phyloP scores from a whole-genome alignment of 2,329 filamentous ascomycete species.

The Chaetothyriales sp. region DNA sequence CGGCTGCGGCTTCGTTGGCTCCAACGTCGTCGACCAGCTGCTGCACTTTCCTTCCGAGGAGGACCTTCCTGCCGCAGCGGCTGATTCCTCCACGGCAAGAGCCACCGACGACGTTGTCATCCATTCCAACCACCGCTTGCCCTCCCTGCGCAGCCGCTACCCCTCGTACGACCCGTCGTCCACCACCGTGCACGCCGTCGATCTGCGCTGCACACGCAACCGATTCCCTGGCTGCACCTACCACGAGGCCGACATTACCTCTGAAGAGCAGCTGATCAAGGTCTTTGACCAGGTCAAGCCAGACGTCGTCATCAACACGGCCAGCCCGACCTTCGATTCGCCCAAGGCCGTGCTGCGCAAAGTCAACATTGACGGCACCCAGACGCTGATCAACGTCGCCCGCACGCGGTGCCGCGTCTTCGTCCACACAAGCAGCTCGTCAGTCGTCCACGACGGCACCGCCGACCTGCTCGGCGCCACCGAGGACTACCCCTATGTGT shows the following conservation, averaged over 20 bases:
- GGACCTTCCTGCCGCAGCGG: not conserved
- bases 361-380: slow-evolving; percentile 82
- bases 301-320: slow-evolving; percentile 82
- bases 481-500: slow-evolving; percentile 66
- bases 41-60: slow-evolving; percentile 43
- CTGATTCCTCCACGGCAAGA: not conserved
- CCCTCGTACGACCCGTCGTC: slow-evolving; percentile 29
- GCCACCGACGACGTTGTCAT: not conserved
- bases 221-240: slow-evolving; percentile 50
- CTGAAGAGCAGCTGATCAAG: slow-evolving; percentile 44
- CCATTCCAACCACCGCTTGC: slow-evolving; percentile 17
- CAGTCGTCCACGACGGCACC: slow-evolving; percentile 70
- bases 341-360: slow-evolving; percentile 53
- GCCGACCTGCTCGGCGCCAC: slow-evolving; percentile 71
- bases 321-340: slow-evolving; percentile 48
- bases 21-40: slow-evolving; percentile 65
- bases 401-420: slow-evolving; percentile 54
- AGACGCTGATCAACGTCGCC: slow-evolving; percentile 52
- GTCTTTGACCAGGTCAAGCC: slow-evolving; percentile 56
- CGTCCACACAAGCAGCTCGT: slow-evolving; percentile 83
- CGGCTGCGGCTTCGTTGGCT: slow-evolving; percentile 72
- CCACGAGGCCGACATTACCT: slow-evolving; percentile 66
- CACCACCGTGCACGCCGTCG: slow-evolving; percentile 52
- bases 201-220: slow-evolving; percentile 58
- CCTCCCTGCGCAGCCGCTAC: slow-evolving; percentile 27